These are phyloP conservation scores for Pleurotus sapidus DNA, from an alignment of 768 basidiomycete species.

Conservation along the genomic window DNA sequence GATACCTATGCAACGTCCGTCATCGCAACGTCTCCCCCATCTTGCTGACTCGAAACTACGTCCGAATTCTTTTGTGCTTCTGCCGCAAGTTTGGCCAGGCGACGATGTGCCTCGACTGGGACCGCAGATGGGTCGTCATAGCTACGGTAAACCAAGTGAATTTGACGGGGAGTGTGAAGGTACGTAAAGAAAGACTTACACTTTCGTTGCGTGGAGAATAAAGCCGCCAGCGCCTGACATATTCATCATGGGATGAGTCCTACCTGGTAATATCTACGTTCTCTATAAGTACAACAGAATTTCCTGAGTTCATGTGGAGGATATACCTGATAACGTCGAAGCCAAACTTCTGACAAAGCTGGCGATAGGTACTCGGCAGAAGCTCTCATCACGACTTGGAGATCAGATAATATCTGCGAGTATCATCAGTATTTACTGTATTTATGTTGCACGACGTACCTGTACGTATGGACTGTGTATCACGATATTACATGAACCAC, in stretches of 20 bases:
- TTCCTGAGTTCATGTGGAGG: background rate
- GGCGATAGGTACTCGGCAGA: conserved; percentile 71
- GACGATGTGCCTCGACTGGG: conserved; percentile 47
- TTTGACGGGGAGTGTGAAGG: background rate
- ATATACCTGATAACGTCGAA: conserved; percentile 79
- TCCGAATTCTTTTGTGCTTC: conserved; percentile 2
- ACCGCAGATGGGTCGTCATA: conserved; percentile 66
- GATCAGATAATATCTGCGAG: conserved; percentile 67
- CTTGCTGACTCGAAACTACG: background rate
- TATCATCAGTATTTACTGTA: background rate
- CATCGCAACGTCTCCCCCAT: background rate
- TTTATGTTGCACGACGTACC: conserved; percentile 33
- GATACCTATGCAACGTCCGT: background rate
- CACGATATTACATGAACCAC: conserved; percentile 83
- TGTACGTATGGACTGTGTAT: conserved; percentile 83
- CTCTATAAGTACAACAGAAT: background rate
- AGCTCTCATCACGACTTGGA: conserved; percentile 68
- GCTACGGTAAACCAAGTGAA: conserved; percentile 26
- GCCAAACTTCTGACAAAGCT: conserved; percentile 81
- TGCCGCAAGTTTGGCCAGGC: conserved; percentile 29
- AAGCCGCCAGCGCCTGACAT: conserved; percentile 88
- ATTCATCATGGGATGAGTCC: conserved; percentile 94
- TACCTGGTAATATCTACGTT: conserved; percentile 77
- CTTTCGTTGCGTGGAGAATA: conserved; percentile 81
- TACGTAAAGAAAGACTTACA: conserved; percentile 45